These are phyloP conservation scores for Dothideomycetes sp. DNA, from an alignment of 2,329 filamentous ascomycete genomes.

Conservation along the genomic window DNA sequence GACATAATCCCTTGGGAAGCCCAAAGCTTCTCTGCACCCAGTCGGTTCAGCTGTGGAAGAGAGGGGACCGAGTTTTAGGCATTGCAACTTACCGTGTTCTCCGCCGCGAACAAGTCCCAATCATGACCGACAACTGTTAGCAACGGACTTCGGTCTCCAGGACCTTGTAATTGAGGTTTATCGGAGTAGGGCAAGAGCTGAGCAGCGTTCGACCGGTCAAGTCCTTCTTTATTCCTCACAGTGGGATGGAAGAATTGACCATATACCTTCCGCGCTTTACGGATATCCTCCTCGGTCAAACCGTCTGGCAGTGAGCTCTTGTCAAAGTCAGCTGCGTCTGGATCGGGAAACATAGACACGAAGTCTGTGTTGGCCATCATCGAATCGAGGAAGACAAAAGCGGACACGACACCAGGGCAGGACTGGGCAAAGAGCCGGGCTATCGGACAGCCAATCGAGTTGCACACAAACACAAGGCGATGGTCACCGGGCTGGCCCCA, in stretches of 20 bases:
- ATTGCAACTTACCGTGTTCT: slow-evolving; percentile 4
- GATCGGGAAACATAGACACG: slow-evolving; percentile 44
- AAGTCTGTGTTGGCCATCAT: slow-evolving; percentile 48
- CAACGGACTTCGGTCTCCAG: slow-evolving; percentile 25
- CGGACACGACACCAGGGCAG: slow-evolving; percentile 1
- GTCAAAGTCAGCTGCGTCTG: slow-evolving; percentile 38
- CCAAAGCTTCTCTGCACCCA: slow-evolving; percentile 1
- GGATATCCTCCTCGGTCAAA: slow-evolving; percentile 24
- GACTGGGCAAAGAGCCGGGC: slow-evolving; percentile 29
- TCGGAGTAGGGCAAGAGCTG: slow-evolving; percentile 34
- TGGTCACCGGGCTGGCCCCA: slow-evolving; percentile 30
- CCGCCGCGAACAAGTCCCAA: slow-evolving; percentile 37
- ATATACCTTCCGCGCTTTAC: slow-evolving; percentile 25
- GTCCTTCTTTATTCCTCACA: slow-evolving; percentile 38
- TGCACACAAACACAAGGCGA: slow-evolving; percentile 33
- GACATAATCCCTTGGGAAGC: slow-evolving; percentile 24
- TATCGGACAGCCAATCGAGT: slow-evolving; percentile 68
- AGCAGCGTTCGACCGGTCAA: slow-evolving; percentile 36
- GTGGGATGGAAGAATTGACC: slow-evolving; percentile 36
- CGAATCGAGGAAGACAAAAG: slow-evolving; percentile 42
- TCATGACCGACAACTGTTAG: slow-evolving; percentile 45
- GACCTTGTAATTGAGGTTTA: slow-evolving; percentile 29
- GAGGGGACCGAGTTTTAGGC: not conserved
- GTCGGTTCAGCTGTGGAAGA: not conserved
- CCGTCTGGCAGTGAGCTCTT: slow-evolving; percentile 27